Conservation (phyloP, 2,329 filamentous ascomycete genomes). For the Verticillium isaacii region DNA sequence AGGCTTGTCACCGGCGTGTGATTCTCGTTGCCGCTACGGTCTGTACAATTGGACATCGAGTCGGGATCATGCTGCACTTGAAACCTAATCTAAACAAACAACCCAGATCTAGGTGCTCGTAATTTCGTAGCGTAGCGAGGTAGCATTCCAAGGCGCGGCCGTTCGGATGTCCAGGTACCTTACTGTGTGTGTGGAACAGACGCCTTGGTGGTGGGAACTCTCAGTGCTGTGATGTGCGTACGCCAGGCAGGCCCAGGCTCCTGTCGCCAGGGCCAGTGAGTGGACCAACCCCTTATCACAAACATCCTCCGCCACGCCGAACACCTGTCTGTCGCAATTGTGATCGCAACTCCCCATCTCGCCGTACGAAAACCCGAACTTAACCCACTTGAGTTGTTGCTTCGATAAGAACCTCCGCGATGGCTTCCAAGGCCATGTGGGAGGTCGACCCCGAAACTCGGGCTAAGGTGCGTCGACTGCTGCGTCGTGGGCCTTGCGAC, state of each 20-base stretch:
- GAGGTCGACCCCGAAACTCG: constrained; percentile 97
- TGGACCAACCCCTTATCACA: neutral
- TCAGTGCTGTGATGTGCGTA: neutral
- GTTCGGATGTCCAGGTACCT: neutral
- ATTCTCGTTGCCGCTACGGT: neutral
- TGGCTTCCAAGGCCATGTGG: constrained; percentile 83
- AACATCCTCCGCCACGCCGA: neutral
- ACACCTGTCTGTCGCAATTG: neutral
- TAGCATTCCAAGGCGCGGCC: neutral
- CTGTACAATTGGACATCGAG: neutral
- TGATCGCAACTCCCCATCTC: neutral
- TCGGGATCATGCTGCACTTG: neutral
- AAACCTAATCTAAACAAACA: neutral
- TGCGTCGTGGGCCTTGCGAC: neutral
- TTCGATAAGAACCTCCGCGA: constrained; percentile 16
- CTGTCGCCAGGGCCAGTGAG: neutral
- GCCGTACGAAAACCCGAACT: neutral
- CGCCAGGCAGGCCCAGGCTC: neutral
- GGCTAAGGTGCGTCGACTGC: constrained; percentile 68
- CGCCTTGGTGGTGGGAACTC: neutral
- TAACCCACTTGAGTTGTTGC: constrained; percentile 9
- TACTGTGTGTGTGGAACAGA: neutral
- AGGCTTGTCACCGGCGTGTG: neutral
- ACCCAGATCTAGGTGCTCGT: neutral
- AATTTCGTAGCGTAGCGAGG: neutral